Evolutionary conservation across 202 grass and related monocot species (phyloP), one percentile per base, ranked within the genome.

Genomic region (Setaria italica): DNA sequence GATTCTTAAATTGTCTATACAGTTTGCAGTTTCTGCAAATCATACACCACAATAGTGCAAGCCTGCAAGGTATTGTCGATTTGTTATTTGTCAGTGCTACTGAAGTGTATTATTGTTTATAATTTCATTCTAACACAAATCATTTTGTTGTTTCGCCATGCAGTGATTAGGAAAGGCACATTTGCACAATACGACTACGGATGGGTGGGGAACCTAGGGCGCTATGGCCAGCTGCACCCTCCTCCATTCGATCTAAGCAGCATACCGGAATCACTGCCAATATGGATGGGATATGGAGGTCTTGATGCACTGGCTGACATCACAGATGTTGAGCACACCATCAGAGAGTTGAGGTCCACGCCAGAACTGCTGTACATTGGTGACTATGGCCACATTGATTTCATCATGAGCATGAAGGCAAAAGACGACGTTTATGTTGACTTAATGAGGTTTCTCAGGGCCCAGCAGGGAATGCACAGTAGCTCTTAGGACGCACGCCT

Each of bases 101-200:
- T 67, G 29, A 21, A 47, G 35, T 45, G 59, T n/a, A 51, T 10
- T 46, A 82, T 82, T 82, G 54, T 11, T 45, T 73, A 39, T 25
- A 25, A 25, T 25, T 25, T 25, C 25, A 25, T 25, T 25, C 25
- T 25, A 70, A 62, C 9, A 9, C 14, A 82, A 70, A 77, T 49
- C 9, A 30, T 78, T 20, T n/a, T 2, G 59, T 75, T 59, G 21
- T 65, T 67, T 46, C 13, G 2, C 66, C 45, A 37, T 79, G 20
- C 85, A 98, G 95, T 98, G 95, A 98, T 98, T 74, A 88, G 95
- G 78, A 92, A 92, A 90, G 95, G 95, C 50, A 93, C 89, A 47
- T 98, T 98, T 11, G 86, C 93, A 57, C 94, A 87, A 74, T 98
- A 95, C 16, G 93, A 98, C 77, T 98, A 95, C 3, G 95, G 95